phyloP scores from a whole-genome alignment of 2,329 filamentous ascomycete genomes.

The Fusarium pininemorale region DNA sequence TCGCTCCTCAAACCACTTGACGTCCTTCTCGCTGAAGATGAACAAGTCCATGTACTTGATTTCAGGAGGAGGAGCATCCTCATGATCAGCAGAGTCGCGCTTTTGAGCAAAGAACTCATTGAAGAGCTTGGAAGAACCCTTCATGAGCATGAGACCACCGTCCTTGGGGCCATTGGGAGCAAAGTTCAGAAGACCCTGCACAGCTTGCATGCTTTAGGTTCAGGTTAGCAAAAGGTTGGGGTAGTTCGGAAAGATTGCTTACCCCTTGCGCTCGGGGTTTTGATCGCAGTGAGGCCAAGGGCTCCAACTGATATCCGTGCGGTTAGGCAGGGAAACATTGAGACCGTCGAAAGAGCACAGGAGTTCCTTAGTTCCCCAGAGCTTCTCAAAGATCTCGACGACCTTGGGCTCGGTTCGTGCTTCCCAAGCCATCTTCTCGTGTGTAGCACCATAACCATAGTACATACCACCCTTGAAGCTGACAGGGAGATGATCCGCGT shows the following conservation, averaged over 20 bases:
- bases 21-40: slow-evolving; percentile 45
- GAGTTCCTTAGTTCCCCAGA: slow-evolving; percentile 56
- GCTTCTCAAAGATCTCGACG: slow-evolving; percentile 55
- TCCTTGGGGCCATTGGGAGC: slow-evolving; percentile 48
- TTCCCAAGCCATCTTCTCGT: slow-evolving; percentile 60
- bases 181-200: slow-evolving; percentile 31
- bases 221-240: not conserved
- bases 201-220: slow-evolving; percentile 1
- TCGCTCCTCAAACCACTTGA: slow-evolving; percentile 49
- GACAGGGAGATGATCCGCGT: slow-evolving; percentile 32
- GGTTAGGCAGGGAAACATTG: slow-evolving; percentile 53
- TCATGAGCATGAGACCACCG: slow-evolving; percentile 48
- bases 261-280: slow-evolving; percentile 45
- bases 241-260: not conserved
- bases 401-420: slow-evolving; percentile 59
- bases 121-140: slow-evolving; percentile 39
- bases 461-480: slow-evolving; percentile 56
- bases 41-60: slow-evolving; percentile 46
- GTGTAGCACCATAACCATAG: slow-evolving; percentile 55
- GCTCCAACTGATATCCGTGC: slow-evolving; percentile 44
- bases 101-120: slow-evolving; percentile 49
- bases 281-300: slow-evolving; percentile 39
- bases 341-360: slow-evolving; percentile 56
- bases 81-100: slow-evolving; percentile 45
- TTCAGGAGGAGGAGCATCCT: slow-evolving; percentile 47